Evolutionary conservation across 202 grass and related monocot genomes (phyloP).

Genomic region (Carex sylvatica): DNA sequence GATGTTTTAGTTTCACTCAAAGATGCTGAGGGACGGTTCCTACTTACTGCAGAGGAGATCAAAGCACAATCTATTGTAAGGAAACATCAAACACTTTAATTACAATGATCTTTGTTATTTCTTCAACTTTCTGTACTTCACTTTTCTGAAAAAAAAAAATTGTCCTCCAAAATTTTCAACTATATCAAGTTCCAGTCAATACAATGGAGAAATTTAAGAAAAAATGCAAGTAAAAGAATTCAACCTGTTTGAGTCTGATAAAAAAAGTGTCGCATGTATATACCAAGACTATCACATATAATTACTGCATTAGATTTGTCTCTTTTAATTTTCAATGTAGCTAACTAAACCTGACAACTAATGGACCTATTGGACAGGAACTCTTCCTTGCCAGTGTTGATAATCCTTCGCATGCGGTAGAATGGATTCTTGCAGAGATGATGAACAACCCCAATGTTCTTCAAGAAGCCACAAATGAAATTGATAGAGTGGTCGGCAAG

Average conservation of each 20-base stretch:
- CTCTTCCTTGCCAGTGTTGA: conserved; percentile 37
- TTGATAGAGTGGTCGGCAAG: conserved; percentile 36
- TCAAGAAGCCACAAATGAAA: conserved; percentile 24
- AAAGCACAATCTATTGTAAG: too few relatives aligned
- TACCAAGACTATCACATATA: neutral
- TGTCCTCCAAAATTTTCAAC: too few relatives aligned
- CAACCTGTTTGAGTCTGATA: too few relatives aligned
- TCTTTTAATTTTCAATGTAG: neutral
- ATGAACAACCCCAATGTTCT: conserved; percentile 29
- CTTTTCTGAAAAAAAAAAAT: neutral
- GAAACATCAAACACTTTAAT: too few relatives aligned
- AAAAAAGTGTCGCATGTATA: too few relatives aligned
- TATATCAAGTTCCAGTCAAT: too few relatives aligned
- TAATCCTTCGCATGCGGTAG: conserved; percentile 39
- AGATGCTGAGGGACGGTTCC: conserved; percentile 7
- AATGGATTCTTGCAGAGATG: conserved; percentile 49
- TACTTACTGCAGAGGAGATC: conserved; percentile 19
- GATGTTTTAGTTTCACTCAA: neutral
- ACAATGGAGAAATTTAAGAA: too few relatives aligned
- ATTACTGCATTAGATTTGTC: neutral
- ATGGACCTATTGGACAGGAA: conserved; percentile 16
- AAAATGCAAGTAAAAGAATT: too few relatives aligned
- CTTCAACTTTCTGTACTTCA: too few relatives aligned
- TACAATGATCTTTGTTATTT: too few relatives aligned
- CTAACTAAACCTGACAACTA: neutral